Evolutionary conservation across 2,329 filamentous ascomycete species (phyloP), one percentile per base, ranked within the genome.

Genomic region (Penicillium janthinellum): DNA sequence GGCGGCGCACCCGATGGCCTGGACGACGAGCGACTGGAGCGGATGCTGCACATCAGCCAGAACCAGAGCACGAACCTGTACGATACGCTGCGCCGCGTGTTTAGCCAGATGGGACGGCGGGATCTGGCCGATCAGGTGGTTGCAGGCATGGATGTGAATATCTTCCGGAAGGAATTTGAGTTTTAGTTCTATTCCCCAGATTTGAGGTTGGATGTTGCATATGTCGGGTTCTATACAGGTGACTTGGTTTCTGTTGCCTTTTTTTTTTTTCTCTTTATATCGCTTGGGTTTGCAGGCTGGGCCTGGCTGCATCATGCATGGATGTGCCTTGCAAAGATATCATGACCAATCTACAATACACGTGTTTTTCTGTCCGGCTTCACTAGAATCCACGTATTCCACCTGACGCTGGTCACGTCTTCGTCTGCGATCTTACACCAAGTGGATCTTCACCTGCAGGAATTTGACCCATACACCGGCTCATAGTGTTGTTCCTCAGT

Each of bases 61-160:
- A 99, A 99, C 78, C 88, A 96, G 74, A 96, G 92, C 81, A 97
- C 93, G 52, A 99, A 97, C 71, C 81, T 99, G 60, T 96, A 96
- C 76, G 96, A 99, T 76, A 99, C 96, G 12, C 80, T 99, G 63
- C 82, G 94, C 63, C 83, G 96, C 61, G 95, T 98, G n/a, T 98
- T 99, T 77, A 93, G 88, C 10, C 92, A 96, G 79, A 98, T 99
- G 95, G 90, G 90, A 2, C 82, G 95, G 59, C 82, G 92, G 58
- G 95, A 99, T 77, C 75, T 99, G 72, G 90, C 90, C 3, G 93
- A 98, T 74, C 85, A 88, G 80, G 95, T 97, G 5, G 88, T 93
- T 12, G 86, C 88, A 0, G 94, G 93, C 28, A 94, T 99, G 81
- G 92, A 98, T 78, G 88, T 96, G 28, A 91, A 95, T 71, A 82